Base-by-base conservation (phyloP, 139 green algal species). In the Coccomyxa sp. region DNA sequence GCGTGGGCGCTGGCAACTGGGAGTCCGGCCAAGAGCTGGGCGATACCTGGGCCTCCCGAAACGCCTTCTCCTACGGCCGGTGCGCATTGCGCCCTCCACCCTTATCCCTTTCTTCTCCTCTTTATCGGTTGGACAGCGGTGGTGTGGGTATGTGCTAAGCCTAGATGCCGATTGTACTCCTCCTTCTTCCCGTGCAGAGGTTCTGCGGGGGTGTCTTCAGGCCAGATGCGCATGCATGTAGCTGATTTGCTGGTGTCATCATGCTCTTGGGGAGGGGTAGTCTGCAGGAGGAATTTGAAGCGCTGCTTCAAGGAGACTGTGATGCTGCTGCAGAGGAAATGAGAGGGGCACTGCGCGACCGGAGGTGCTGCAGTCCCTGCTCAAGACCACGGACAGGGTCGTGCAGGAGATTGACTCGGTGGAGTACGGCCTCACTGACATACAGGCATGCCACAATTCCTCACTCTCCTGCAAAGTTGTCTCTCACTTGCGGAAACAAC, bases 381-480 rank as follows among this genome's bases (percentile, higher is more conserved):
- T 98, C 9, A 60, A 83, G 10, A 97, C 92, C 13, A 98, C 95
- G 3, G 92, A 97, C 79, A 90, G 93, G 7, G 88, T 98, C 77
- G 93, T 97, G 81, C 90, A 98, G 89, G 91, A 98, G 88, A 93
- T 99, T 32, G 97, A 99, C 92, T 94, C 83, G 58, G 97, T 99
- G 14, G 97, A 99, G 90, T 99, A 99, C 84, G 97, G 97, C 13
- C 92, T 99, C 21, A 99, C 97, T 0, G 96, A 98, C 91, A 99
- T 99, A 82, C 96, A 98, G 90, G 91, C 88, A 67, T 93, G 91
- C 74, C 89, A 88, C 38, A 51, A 51, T 51, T 51, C 38, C 38
- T 51, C 38, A 51, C 38, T 11, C 83, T 86, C 23, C 7, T 27
- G 23, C 67, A 1, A 76, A 76, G 3, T 76, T n/a, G 38, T 11